Evolutionary conservation across 768 basidiomycete species (phyloP).

Genomic region (Naganishia vaughanmartiniae): DNA sequence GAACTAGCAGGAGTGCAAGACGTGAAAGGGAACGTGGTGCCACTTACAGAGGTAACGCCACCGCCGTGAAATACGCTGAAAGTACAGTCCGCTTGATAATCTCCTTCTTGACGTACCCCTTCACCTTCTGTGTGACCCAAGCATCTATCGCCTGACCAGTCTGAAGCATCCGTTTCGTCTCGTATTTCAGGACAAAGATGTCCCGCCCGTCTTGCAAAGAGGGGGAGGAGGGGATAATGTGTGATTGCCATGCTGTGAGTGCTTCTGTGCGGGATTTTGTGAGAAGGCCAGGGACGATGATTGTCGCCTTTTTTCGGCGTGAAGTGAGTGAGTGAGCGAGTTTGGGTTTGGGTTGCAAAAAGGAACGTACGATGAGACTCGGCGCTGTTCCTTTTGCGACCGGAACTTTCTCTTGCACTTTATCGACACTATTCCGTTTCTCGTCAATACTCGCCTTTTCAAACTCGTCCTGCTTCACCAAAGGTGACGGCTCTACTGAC

Average conservation of each 20-base stretch:
- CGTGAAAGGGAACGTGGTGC: not conserved
- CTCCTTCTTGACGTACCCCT: conserved; percentile 49
- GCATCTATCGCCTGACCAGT: conserved; percentile 42
- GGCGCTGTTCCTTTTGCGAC: conserved; percentile 35
- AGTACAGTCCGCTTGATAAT: conserved; percentile 56
- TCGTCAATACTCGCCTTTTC: no score
- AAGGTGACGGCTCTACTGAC: not conserved
- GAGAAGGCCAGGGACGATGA: conserved; percentile 55
- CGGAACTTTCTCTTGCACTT: not conserved
- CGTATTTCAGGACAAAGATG: conserved; percentile 53
- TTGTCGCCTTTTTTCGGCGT: conserved; percentile 44
- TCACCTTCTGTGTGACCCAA: conserved; percentile 49
- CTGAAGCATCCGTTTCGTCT: conserved; percentile 46
- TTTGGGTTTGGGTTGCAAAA: no score
- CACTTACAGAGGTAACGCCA: conserved; percentile 45
- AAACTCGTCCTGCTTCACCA: not conserved
- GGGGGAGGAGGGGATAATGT: conserved; percentile 26
- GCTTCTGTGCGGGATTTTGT: conserved; percentile 52
- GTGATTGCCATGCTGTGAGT: conserved; percentile 48
- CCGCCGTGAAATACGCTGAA: conserved; percentile 54
- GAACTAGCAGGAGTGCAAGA: no score
- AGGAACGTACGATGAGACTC: conserved; percentile 42
- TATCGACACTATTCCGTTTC: not conserved
- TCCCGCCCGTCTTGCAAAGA: conserved; percentile 48
- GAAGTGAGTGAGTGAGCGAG: not conserved